These are phyloP conservation scores for Diaporthe vaccinii DNA, from an alignment of 2,329 filamentous ascomycete genomes.

Conservation along the genomic window DNA sequence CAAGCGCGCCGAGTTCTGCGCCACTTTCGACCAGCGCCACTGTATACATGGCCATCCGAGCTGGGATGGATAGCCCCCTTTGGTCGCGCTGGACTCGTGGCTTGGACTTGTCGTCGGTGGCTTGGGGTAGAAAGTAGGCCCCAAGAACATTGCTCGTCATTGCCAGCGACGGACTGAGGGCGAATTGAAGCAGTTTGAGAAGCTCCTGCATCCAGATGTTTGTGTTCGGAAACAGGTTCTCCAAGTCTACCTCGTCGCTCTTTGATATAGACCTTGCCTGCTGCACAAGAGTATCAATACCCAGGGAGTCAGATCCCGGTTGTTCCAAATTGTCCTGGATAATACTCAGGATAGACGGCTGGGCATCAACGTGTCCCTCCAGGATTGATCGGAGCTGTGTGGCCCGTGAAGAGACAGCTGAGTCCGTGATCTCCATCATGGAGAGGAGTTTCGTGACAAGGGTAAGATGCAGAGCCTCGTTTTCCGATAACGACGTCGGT, in stretches of 20 bases:
- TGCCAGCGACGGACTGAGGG: constrained; percentile 74
- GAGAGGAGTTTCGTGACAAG: constrained; percentile 67
- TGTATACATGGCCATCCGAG: constrained; percentile 82
- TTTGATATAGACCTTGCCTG: constrained; percentile 59
- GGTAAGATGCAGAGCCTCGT: constrained; percentile 61
- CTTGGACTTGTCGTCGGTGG: constrained; percentile 28
- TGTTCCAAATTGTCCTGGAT: constrained; percentile 69
- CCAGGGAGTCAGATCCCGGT: constrained; percentile 62
- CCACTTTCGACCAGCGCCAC: constrained; percentile 66
- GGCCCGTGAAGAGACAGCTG: constrained; percentile 56
- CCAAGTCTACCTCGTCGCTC: constrained; percentile 49
- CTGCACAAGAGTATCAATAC: constrained; percentile 66
- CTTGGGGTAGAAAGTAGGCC: constrained; percentile 70
- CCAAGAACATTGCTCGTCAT: constrained; percentile 82
- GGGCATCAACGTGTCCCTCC: constrained; percentile 57
- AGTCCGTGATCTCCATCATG: constrained; percentile 64
- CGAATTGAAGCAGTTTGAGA: constrained; percentile 62
- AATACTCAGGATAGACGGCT: constrained; percentile 62
- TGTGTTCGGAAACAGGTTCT: constrained; percentile 73
- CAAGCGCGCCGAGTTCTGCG: constrained; percentile 55
- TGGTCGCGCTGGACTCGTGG: constrained; percentile 66
- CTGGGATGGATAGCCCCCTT: constrained; percentile 78
- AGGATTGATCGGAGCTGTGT: constrained; percentile 59
- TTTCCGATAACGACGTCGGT: constrained; percentile 59
- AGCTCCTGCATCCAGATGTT: constrained; percentile 77